Evolutionary conservation across 1,284 basidiomycete species (phyloP), one percentile per base, ranked within the genome.

Genomic region (Inonotus obliquus): DNA sequence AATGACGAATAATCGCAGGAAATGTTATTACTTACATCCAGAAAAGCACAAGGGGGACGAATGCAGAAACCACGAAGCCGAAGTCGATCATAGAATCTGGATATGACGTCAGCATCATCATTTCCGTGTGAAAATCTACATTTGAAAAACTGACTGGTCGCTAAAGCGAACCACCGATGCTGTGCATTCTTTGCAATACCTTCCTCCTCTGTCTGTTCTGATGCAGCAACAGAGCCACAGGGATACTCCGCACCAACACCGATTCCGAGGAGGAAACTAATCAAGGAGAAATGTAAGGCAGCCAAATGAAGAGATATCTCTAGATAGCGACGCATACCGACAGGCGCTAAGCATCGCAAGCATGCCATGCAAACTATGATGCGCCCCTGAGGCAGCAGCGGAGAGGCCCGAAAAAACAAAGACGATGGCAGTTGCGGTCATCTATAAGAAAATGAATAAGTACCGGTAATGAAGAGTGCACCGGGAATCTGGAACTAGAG

Each of bases 171-270:
- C 82, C 92, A 92, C 58, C 87, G 78, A 71, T 96, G 90, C 70
- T 94, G 94, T 2, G 87, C 82, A 58, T 83, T 84, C 75, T 91
- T 93, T 66, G 75, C 80, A 68, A 96, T 87, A 2, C 82, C 84
- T 21, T 81, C 77, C 69, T 92, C 89, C 73, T 96, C 95, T 0
- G 93, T 93, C 70, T 93, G 91, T 71, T 97, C 95, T 1, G 91
- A 90, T 2, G 90, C 89, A 23, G 94, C 92, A n/a, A 97, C 94
- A 2, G 88, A 91, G 6, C 94, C 95, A 64, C 89, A 91, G 5
- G 94, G 94, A 67, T 97, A 96, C 72, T 96, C 92, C 11, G 93
- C 93, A 27, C 94, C 94, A 9, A 94, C 78, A 45, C 91, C 91
- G 61, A 93, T 87, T 52, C 91, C 92, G 58, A 92, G 79, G 9